Percentiles rank a stretch among this genome's conserved stretches.
phyloP scores from a whole-genome alignment of 177 flowering plant genomes.

The Vitis hybrid region DNA sequence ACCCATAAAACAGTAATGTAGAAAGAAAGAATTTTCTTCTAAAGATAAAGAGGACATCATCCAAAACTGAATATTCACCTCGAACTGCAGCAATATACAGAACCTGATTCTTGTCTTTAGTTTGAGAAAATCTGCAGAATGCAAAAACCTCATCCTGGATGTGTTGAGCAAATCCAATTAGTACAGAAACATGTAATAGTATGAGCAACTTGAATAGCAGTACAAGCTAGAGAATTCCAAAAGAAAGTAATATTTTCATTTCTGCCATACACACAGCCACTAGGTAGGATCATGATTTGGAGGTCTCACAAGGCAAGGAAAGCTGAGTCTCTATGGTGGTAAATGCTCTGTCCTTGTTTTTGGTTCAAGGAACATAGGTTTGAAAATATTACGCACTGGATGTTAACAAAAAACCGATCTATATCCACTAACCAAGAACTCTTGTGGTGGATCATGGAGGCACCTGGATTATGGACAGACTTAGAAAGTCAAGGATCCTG shows the following conservation, averaged over 20 bases:
- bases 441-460: neutral
- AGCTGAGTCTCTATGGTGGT: neutral
- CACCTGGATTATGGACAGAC: neutral
- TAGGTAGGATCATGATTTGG: neutral
- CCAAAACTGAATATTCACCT: conserved; percentile 42
- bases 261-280: neutral
- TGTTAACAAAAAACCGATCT: no score
- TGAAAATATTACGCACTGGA: no score
- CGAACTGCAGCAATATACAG: conserved; percentile 61
- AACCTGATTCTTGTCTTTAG: conserved; percentile 34
- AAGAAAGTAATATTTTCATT: neutral
- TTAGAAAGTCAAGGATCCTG: neutral
- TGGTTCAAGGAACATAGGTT: no score
- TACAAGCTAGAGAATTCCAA: neutral
- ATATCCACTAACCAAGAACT: no score
- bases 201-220: neutral
- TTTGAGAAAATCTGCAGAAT: conserved; percentile 72
- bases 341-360: neutral
- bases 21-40: neutral
- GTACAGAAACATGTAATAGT: neutral
- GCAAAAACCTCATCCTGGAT: conserved; percentile 78
- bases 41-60: neutral
- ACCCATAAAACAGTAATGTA: neutral
- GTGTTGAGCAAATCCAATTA: neutral
- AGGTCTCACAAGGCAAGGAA: neutral